Evolutionary conservation across 73 alveolate genomes (phyloP).

Genomic region (Paramecium primaurelia): DNA sequence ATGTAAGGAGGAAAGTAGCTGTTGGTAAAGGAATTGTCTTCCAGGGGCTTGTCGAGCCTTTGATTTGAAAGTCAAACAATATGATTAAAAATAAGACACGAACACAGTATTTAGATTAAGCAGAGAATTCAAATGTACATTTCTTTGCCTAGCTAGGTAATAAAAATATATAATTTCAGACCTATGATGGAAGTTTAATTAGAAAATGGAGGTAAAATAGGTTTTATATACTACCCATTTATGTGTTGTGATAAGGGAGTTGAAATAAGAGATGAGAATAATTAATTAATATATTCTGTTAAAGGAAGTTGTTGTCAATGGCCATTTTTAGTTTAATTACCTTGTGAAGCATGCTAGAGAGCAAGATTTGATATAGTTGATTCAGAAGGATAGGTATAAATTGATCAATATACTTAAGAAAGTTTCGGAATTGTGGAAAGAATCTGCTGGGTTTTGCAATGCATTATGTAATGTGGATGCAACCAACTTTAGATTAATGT

Average conservation of each 20-base stretch:
- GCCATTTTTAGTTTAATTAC: constrained; percentile 12
- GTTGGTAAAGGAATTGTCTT: not conserved
- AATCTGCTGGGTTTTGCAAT: constrained; percentile 18
- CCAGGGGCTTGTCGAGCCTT: constrained; percentile 47
- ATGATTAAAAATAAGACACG: not conserved
- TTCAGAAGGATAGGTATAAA: not conserved
- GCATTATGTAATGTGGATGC: constrained; percentile 16
- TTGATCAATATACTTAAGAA: not conserved
- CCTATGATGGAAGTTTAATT: constrained; percentile 1
- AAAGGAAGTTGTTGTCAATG: constrained; percentile 48
- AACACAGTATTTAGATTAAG: not conserved
- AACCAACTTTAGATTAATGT: not conserved
- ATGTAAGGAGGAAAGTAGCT: not conserved
- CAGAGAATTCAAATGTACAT: constrained; percentile 28
- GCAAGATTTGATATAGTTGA: not conserved
- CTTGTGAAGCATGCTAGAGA: constrained; percentile 41
- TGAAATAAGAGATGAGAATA: constrained; percentile 7
- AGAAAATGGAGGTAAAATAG: not conserved
- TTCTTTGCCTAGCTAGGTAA: not conserved
- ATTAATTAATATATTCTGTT: not conserved
- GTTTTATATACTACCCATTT: not conserved
- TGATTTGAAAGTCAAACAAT: not conserved
- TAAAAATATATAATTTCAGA: not conserved
- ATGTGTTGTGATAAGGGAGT: constrained; percentile 50
- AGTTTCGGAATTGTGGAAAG: constrained; percentile 37